Evolutionary conservation across 768 basidiomycete species (phyloP), one percentile per base, ranked within the genome.

Genomic region (Rhodocollybia butyracea): DNA sequence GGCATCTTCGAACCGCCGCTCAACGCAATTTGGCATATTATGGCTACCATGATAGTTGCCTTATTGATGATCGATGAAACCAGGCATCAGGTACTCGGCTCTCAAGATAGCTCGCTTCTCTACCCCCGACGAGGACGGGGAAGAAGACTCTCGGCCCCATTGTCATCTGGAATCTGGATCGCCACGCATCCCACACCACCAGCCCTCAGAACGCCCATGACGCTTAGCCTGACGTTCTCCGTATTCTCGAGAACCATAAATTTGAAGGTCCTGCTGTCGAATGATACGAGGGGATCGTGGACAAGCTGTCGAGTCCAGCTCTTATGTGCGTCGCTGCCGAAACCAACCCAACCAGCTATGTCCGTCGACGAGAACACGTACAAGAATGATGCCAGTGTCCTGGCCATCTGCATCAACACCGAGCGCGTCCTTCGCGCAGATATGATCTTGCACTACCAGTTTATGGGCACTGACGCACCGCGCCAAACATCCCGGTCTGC

Each of bases 361-460:
- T 40, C 39, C 39, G 39, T 21, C 39, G 39, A 62, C n/a, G 71
- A 73, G 59, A 57, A 55, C 45, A 64, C 61, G 56, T 58, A 56
- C 58, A 59, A 56, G 39, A 31, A 48, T 24, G 66, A 67, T 54
- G 47, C 59, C 38, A 69, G 68, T 55, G 54, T 56, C 27, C 64
- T 41, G 54, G 50, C 64, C 58, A 46, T 64, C 46, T 54, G 45
- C 30, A 43, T 64, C 56, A 61, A 57, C 32, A 64, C 62, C 50
- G 60, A 64, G 42, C 63, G 63, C 53, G 63, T 63, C 30, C 55
- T 56, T 55, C 60, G 62, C 55, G 5, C 46, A 29, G 54, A 65
- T 51, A 60, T 60, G 10, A 65, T 57, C 38, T 55, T 53, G 57
- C 24, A 61, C 42, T 66, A 66, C 60, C 55, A 61, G 57, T 52